Conservation (phyloP, 768 basidiomycete species). For the Pleurotus tuber-regium region DNA sequence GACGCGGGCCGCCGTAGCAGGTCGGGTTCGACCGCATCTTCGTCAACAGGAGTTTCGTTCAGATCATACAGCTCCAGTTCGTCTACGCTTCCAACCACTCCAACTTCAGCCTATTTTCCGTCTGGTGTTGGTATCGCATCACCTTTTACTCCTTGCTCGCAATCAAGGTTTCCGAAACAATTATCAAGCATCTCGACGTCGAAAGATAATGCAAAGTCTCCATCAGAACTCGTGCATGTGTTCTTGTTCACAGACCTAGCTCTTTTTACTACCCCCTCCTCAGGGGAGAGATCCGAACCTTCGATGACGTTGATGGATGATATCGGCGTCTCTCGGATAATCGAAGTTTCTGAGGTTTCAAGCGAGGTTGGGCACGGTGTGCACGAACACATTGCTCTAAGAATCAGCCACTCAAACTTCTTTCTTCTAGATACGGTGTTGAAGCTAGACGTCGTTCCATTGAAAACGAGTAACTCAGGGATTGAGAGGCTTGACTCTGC, state of each 20-base stretch:
- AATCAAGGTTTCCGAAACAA: constrained; percentile 12
- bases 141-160: not conserved
- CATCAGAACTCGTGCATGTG: constrained; percentile 25
- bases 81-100: constrained; percentile 19
- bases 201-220: constrained; percentile 1
- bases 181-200: constrained; percentile 9
- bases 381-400: not conserved
- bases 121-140: constrained; percentile 15
- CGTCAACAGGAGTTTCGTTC: constrained; percentile 24
- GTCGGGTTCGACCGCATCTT: constrained; percentile 34
- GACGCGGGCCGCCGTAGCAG: constrained; percentile 33
- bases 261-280: constrained; percentile 47
- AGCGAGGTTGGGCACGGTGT: constrained; percentile 14
- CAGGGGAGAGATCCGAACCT: constrained; percentile 17
- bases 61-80: constrained; percentile 18
- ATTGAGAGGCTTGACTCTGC: constrained; percentile 29
- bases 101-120: constrained; percentile 12
- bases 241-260: constrained; percentile 71
- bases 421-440: not conserved
- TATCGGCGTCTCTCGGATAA: constrained; percentile 46
- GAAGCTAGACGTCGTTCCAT: constrained; percentile 47
- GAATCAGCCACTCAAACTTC: constrained; percentile 28
- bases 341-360: constrained; percentile 41
- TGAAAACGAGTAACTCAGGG: constrained; percentile 37
- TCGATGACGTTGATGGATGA: constrained; percentile 27